Evolutionary conservation across 345 rosid species (phyloP), one percentile per base, ranked within the genome.

Genomic region (Citrus medica): DNA sequence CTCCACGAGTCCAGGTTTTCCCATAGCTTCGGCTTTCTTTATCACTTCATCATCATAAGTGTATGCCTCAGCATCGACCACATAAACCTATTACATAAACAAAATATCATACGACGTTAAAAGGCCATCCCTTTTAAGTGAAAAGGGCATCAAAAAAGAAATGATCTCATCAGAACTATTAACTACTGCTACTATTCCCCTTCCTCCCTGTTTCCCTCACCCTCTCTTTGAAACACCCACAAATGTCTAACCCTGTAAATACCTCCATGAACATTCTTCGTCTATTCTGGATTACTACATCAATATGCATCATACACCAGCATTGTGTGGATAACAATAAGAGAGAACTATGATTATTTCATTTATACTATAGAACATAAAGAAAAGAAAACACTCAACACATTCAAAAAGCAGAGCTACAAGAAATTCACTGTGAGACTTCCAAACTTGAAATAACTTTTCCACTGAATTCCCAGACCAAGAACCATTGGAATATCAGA

Each of bases 21-120:
- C 99, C 98, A 92, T 94, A 13, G 97, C 88, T 82, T 90, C 98
- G 38, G 92, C 93, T 80, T 94, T 92, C 88, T 92, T 96, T 25
- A 94, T 76, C 80, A 94, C 97, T 85, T 94, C 99, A 46, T 96
- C 95, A 30, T 94, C 99, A 63, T 96, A 92, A 35, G 97, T 87
- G 88, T 94, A 97, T 30, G 97, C 95, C 84, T 97, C 98, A 7
- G 91, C 85, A 86, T 97, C 99, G 62, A 88, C 89, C 82, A 92
- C 97, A 28, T 86, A 48, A 76, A 97, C 94, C 99, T 97, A 42
- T 69, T 28, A 37, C 14, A 53, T 30, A 59, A 35, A 7, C 6
- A 32, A 62, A 32, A 58, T 38, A 75, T 16, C 67, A 48, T 42
- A 6, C 14, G 48, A 17, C 1, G 40, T 70, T 64, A 46, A 46